Evolutionary conservation across 1,284 basidiomycete genomes (phyloP), one percentile per base, ranked within the genome.

Genomic region (Sanguinoderma infundibulare): DNA sequence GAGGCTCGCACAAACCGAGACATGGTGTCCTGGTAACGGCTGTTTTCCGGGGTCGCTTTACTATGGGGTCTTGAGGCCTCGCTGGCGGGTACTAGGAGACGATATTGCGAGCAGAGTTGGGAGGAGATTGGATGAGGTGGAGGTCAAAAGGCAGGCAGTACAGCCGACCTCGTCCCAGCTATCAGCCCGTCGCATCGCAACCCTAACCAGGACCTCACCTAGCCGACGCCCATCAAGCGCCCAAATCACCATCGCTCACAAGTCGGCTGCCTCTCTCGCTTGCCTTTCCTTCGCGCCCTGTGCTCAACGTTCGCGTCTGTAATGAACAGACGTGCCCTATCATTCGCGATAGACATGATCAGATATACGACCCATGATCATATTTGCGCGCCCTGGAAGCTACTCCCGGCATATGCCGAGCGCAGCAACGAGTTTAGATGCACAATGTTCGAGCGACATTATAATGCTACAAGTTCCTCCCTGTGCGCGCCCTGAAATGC

Each of bases 1-100:
- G 89, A 90, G 24, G 88, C 77, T 59, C 88, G 81, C 62, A 90
- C 87, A 69, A 90, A 90, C 60, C 87, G 83, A 72, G 88, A 90
- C 88, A 90, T 90, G 42, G 51, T 12, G 51, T 36, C 28, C 49
- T 10, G 30, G 8, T 32, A 26, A 49, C 14, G 46, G 30, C 4
- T 15, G 46, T 22, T 20, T 32, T 28, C 9, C 30, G 32, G 47
- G 8, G 49, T 50, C 49, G n/a, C 32, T 22, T 35, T 17, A 17
- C 15, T 15, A 30, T 22, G 20, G n/a, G 5, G 8, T 20, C 14
- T 3, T 9, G 20, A 20, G n/a, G 32, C 8, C 12, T 50, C 32
- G 30, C 32, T 22, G 32, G 20, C 28, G 15, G 26, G 7, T 24
- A n/a, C n/a, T n/a, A n/a, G n/a, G n/a, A n/a, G n/a, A n/a, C n/a